A percentile compares a stretch with the other conserved stretches of the same genome.
phyloP scores from a whole-genome alignment of 2,329 filamentous ascomycete genomes.

The Fusarium xyrophilum region DNA sequence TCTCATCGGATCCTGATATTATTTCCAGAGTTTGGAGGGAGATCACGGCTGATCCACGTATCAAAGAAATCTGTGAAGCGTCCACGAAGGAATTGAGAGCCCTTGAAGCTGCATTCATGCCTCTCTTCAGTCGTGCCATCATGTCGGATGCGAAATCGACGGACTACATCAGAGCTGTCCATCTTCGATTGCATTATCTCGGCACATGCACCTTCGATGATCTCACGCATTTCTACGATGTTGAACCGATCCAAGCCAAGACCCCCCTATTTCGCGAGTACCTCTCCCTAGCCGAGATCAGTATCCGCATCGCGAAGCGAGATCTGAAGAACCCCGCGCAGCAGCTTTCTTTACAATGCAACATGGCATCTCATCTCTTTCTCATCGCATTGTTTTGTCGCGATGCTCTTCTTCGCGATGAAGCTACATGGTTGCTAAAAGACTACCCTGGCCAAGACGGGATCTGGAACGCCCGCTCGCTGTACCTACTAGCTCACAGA shows the following conservation, averaged over 20 bases:
- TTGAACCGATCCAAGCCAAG: slow-evolving; percentile 27
- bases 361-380: slow-evolving; percentile 38
- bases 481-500: slow-evolving; percentile 40
- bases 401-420: slow-evolving; percentile 44
- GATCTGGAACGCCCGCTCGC: slow-evolving; percentile 40
- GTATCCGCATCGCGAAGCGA: slow-evolving; percentile 20
- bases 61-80: slow-evolving; percentile 19
- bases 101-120: slow-evolving; percentile 43
- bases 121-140: slow-evolving; percentile 45
- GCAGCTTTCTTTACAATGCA: slow-evolving; percentile 40
- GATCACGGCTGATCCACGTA: slow-evolving; percentile 10
- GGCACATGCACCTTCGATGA: slow-evolving; percentile 42
- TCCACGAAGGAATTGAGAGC: slow-evolving; percentile 13
- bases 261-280: slow-evolving; percentile 46
- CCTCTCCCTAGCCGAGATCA: slow-evolving; percentile 43
- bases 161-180: slow-evolving; percentile 43
- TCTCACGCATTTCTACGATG: slow-evolving; percentile 36
- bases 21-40: slow-evolving; percentile 11
- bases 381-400: slow-evolving; percentile 42
- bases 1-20: neutral
- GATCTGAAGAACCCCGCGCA: slow-evolving; percentile 28
- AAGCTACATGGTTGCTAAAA: slow-evolving; percentile 43
- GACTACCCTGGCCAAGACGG: slow-evolving; percentile 48
- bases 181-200: slow-evolving; percentile 44
- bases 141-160: slow-evolving; percentile 39